A percentile compares a stretch with the other conserved stretches of the same genome.
Conservation (phyloP, 75 land plant species). For the Larix kaempferi region DNA sequence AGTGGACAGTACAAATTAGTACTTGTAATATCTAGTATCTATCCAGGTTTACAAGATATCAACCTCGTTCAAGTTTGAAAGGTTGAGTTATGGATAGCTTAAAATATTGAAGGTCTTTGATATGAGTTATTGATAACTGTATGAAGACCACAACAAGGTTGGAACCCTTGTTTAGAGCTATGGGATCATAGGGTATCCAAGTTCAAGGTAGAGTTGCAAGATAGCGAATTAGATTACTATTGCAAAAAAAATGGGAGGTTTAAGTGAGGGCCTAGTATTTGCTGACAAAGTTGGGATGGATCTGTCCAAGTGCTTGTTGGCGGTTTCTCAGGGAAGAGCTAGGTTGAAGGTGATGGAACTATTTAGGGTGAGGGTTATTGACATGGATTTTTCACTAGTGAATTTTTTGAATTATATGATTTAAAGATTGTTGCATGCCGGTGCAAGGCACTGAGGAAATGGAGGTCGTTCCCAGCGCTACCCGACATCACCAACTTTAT, state of each 20-base stretch:
- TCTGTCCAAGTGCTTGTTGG: conserved; percentile 39
- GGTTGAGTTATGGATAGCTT: too few relatives aligned
- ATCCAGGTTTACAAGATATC: too few relatives aligned
- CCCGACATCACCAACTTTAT: conserved; percentile 39
- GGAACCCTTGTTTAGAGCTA: conserved; percentile 48
- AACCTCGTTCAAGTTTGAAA: too few relatives aligned
- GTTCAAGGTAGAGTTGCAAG: conserved; percentile 75
- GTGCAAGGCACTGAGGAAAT: conserved; percentile 28
- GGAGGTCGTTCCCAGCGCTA: conserved; percentile 29
- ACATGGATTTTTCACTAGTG: conserved; percentile 64
- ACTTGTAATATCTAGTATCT: too few relatives aligned
- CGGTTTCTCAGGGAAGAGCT: conserved; percentile 68
- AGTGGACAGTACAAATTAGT: too few relatives aligned
- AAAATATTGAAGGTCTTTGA: too few relatives aligned
- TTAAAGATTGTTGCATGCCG: conserved; percentile 86
- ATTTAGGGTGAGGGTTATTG: conserved; percentile 59
- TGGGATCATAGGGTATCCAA: conserved; percentile 74
- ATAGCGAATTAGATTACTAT: conserved; percentile 77
- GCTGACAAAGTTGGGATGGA: conserved; percentile 79
- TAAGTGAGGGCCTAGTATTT: conserved; percentile 79
- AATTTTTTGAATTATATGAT: conserved; percentile 73
- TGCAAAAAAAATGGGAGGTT: conserved; percentile 55
- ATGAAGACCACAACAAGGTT: conserved; percentile 35
- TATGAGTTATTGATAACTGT: conserved; percentile 60
- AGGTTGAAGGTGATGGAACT: conserved; percentile 67